Conservation (phyloP, 768 basidiomycete genomes). For the Tulasnella sp. region DNA sequence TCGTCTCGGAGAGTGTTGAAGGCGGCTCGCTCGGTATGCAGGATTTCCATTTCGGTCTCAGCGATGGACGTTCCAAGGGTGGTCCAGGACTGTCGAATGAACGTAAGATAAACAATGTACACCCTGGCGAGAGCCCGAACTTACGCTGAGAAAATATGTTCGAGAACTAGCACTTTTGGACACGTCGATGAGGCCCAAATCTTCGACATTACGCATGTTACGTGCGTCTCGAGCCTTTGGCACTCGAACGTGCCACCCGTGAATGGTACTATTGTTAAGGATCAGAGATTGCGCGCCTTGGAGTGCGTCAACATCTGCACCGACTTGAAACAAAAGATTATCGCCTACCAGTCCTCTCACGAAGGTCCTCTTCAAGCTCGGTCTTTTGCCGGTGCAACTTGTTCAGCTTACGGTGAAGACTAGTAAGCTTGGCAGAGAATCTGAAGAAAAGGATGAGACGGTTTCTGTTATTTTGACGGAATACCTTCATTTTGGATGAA, state of each 20-base stretch:
- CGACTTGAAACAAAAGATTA: background rate
- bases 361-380: constrained; percentile 54
- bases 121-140: background rate
- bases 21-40: constrained; percentile 62
- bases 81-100: constrained; percentile 60
- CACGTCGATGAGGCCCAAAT: constrained; percentile 50
- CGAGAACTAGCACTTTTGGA: constrained; percentile 63
- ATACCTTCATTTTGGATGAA: background rate
- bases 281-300: constrained; percentile 71
- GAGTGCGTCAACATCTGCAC: constrained; percentile 28
- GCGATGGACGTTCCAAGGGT: constrained; percentile 65
- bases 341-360: constrained; percentile 50
- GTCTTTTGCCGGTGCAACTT: constrained; percentile 48
- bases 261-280: constrained; percentile 50
- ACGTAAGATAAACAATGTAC: background rate
- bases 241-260: constrained; percentile 75
- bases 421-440: constrained; percentile 54
- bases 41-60: constrained; percentile 53
- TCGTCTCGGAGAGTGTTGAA: constrained; percentile 67
- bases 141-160: constrained; percentile 63
- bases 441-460: constrained; percentile 39
- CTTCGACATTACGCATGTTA: constrained; percentile 45
- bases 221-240: constrained; percentile 59
- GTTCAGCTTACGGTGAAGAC: constrained; percentile 50
- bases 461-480: background rate